A percentile compares a stretch with the other conserved stretches of the same genome.
Evolutionary conservation across 2,329 filamentous ascomycete species (phyloP).

Genomic region (Alternaria sp.): DNA sequence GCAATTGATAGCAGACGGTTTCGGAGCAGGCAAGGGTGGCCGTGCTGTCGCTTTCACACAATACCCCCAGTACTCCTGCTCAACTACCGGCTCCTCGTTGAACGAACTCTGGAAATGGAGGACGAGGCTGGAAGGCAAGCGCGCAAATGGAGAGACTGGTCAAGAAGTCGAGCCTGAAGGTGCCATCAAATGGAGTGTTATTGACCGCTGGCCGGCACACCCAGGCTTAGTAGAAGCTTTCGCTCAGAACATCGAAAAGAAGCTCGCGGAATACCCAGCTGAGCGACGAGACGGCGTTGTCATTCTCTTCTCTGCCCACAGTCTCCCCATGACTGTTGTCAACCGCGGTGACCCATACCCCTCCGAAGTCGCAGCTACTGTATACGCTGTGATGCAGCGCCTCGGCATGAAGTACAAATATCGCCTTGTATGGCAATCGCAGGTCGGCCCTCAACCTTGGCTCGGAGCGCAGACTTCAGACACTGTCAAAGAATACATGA

Average conservation of each 20-base stretch:
- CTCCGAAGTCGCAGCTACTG: constrained; percentile 92
- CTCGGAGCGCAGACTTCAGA: constrained; percentile 91
- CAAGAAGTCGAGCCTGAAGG: constrained; percentile 64
- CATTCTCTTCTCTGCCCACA: constrained; percentile 93
- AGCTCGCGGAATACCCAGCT: constrained; percentile 82
- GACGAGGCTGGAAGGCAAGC: constrained; percentile 83
- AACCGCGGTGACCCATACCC: constrained; percentile 97
- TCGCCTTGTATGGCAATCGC: constrained; percentile 95
- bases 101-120: constrained; percentile 99
- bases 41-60: constrained; percentile 97
- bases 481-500: constrained; percentile 87
- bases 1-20: constrained; percentile 83
- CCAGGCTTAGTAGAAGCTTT: constrained; percentile 90
- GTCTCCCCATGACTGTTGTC: constrained; percentile 95
- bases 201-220: constrained; percentile 97
- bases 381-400: constrained; percentile 94
- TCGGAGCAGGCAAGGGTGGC: constrained; percentile 88
- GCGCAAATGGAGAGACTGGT: constrained; percentile 55
- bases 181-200: constrained; percentile 93
- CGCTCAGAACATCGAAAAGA: constrained; percentile 88
- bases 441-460: constrained; percentile 96
- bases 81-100: constrained; percentile 92
- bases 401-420: constrained; percentile 90
- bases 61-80: constrained; percentile 98
- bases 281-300: constrained; percentile 83